Percentiles rank a stretch among this genome's conserved stretches.
These are phyloP conservation scores for Mycosphaerella sp. DNA, from an alignment of 2,329 filamentous ascomycete genomes.

Conservation along the genomic window DNA sequence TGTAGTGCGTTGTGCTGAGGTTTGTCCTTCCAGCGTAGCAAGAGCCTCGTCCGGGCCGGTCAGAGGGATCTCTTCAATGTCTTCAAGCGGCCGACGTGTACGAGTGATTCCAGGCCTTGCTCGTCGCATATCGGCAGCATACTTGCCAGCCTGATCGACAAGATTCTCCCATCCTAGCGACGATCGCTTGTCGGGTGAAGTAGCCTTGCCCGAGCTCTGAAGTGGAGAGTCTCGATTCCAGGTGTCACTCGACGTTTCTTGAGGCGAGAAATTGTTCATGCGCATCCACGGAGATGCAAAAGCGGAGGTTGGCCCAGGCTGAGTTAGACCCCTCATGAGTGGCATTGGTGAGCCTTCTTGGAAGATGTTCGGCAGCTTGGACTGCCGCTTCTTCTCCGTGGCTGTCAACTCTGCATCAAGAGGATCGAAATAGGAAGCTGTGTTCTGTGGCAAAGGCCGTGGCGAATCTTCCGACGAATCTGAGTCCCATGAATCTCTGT, in stretches of 20 bases:
- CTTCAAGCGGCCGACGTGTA: slow-evolving; percentile 12
- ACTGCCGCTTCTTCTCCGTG: slow-evolving; percentile 25
- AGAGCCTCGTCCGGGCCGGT: slow-evolving; percentile 15
- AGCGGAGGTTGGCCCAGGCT: slow-evolving; percentile 17
- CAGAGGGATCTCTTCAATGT: slow-evolving; percentile 18
- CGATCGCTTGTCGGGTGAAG: slow-evolving; percentile 7
- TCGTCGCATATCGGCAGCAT: slow-evolving; percentile 20
- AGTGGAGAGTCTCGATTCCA: slow-evolving; percentile 5
- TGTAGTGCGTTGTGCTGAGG: slow-evolving; percentile 2
- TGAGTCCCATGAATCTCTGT: slow-evolving; percentile 3
- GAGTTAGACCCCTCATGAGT: slow-evolving; percentile 20
- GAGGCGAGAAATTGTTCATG: slow-evolving; percentile 10
- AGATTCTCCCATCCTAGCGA: slow-evolving; percentile 18
- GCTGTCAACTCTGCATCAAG: slow-evolving; percentile 28
- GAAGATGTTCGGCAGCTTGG: slow-evolving; percentile 28
- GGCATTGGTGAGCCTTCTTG: slow-evolving; percentile 24
- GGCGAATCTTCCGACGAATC: slow-evolving; percentile 7
- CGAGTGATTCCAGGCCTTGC: slow-evolving; percentile 8
- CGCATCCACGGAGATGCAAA: slow-evolving; percentile 25
- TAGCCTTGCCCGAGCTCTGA: neutral
- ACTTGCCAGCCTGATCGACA: slow-evolving; percentile 19
- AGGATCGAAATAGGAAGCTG: slow-evolving; percentile 20
- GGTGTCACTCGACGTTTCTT: slow-evolving; percentile 4
- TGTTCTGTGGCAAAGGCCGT: slow-evolving; percentile 3
- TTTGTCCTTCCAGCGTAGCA: slow-evolving; percentile 12